A percentile compares a stretch with the other conserved stretches of the same genome.
Conservation (phyloP, 1,284 basidiomycete genomes). For the Trametes hirsuta region DNA sequence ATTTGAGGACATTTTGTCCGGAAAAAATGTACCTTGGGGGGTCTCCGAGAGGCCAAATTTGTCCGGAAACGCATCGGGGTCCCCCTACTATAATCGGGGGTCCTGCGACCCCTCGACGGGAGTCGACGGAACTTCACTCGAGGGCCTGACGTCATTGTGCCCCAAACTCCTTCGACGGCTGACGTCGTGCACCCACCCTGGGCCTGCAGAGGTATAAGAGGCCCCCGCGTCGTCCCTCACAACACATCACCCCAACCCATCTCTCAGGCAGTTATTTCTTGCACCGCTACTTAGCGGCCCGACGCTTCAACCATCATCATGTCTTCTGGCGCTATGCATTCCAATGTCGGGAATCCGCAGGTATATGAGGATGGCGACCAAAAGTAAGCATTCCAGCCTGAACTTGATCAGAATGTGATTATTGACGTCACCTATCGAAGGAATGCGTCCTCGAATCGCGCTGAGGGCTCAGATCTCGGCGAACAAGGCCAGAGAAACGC, state of each 20-base stretch:
- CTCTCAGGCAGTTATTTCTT: not conserved
- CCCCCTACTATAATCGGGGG: too few species aligned
- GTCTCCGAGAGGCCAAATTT: too few species aligned
- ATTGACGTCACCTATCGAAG: not conserved
- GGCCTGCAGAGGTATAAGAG: not conserved
- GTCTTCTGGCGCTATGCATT: constrained; percentile 30
- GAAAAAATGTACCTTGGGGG: too few species aligned
- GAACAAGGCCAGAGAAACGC: constrained; percentile 25
- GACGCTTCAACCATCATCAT: constrained; percentile 10
- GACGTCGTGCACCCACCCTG: constrained; percentile 17
- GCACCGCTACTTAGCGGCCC: not conserved
- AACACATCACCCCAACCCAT: not conserved
- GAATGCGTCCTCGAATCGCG: constrained; percentile 1
- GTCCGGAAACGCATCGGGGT: too few species aligned
- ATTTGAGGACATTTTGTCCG: too few species aligned
- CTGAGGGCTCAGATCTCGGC: constrained; percentile 1
- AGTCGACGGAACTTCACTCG: not conserved
- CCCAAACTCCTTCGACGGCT: constrained; percentile 9
- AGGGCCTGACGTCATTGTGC: constrained; percentile 16
- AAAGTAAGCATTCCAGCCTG: constrained; percentile 12
- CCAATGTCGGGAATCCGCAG: constrained; percentile 30
- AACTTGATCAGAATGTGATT: not conserved
- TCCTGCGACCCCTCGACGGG: not conserved
- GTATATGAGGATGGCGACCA: constrained; percentile 30
- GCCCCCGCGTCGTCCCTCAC: not conserved